A percentile compares a stretch with the other conserved stretches of the same genome.
Conservation (phyloP, 2,329 filamentous ascomycete species). For the Pyrenophora teres region DNA sequence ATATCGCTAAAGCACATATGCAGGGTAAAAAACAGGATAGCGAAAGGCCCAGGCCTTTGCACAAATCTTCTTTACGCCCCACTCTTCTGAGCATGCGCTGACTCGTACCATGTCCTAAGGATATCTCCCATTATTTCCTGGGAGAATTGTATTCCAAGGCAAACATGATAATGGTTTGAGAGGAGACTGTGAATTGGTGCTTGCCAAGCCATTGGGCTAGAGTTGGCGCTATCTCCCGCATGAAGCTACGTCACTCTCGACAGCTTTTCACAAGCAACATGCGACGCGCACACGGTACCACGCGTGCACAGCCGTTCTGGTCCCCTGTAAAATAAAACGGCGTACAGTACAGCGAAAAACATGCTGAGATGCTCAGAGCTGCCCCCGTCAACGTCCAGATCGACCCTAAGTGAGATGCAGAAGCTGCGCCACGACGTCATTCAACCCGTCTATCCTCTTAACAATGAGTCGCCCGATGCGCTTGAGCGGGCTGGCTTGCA, state of each 20-base stretch:
- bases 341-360: not conserved
- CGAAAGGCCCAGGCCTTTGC: too few species aligned
- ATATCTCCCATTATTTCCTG: too few species aligned
- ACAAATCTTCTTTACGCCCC: too few species aligned
- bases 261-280: not conserved
- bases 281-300: not conserved
- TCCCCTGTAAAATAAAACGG: not conserved
- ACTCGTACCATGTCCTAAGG: too few species aligned
- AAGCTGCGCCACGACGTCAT: constrained; percentile 12
- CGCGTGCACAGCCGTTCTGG: too few species aligned
- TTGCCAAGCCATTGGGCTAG: not conserved
- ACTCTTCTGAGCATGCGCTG: too few species aligned
- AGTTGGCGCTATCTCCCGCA: not conserved
- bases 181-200: too few species aligned
- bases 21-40: too few species aligned
- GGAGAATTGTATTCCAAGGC: too few species aligned
- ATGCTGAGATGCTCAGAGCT: not conserved
- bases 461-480: constrained; percentile 3
- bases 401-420: constrained; percentile 5
- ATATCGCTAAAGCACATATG: too few species aligned
- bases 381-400: not conserved
- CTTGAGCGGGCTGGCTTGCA: not conserved
- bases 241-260: not conserved
- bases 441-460: not conserved
- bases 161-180: too few species aligned